These are phyloP conservation scores for Epichloe festucae DNA, from an alignment of 2,329 filamentous ascomycete genomes.

Conservation along the genomic window DNA sequence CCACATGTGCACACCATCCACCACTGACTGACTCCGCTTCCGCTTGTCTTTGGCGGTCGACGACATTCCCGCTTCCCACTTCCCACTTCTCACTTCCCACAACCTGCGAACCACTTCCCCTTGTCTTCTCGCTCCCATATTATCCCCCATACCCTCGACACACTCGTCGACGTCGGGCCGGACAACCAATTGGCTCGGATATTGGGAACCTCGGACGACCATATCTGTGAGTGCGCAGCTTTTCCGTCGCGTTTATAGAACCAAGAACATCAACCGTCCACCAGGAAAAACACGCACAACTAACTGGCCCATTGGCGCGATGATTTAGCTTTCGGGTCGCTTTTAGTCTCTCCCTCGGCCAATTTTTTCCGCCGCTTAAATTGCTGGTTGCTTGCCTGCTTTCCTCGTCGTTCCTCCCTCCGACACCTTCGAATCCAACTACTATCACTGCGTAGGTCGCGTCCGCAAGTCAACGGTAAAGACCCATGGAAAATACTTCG, in stretches of 20 bases:
- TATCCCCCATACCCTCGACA: neutral
- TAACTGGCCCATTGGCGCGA: neutral
- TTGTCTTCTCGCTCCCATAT: neutral
- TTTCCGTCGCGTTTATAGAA: neutral
- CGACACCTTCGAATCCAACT: neutral
- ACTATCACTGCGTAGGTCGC: neutral
- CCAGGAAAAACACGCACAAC: neutral
- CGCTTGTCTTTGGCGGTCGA: slow-evolving; percentile 1
- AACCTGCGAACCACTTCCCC: neutral
- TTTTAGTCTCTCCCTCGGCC: neutral
- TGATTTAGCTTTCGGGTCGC: neutral
- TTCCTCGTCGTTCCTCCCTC: too few relatives aligned
- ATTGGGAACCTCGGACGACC: neutral
- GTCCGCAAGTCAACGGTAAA: neutral
- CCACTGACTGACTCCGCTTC: slow-evolving; percentile 2
- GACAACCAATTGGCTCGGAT: neutral
- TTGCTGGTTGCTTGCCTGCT: too few relatives aligned
- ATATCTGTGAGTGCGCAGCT: neutral
- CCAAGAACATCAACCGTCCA: neutral
- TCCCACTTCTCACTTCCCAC: neutral
- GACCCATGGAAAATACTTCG: neutral
- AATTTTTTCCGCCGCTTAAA: neutral
- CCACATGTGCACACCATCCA: neutral
- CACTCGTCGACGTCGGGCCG: neutral
- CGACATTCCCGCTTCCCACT: neutral